Conservation (phyloP, 345 rosid species). For the Hypericum perforatum region DNA sequence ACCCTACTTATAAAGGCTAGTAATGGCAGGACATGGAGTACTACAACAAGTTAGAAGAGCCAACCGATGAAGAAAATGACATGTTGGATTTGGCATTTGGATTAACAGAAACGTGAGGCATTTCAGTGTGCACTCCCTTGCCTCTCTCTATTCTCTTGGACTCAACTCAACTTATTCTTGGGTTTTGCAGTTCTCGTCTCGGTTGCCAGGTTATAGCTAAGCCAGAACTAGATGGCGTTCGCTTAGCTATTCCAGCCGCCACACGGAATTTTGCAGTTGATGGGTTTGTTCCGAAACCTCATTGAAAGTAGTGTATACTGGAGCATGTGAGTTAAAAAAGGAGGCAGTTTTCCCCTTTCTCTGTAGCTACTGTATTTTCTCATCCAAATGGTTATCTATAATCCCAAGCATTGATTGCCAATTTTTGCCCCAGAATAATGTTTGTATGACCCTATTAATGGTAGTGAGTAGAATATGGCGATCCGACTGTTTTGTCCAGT, state of each 20-base stretch:
- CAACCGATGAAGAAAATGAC: slow-evolving; percentile 94
- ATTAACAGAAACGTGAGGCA: slow-evolving; percentile 76
- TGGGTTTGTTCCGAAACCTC: slow-evolving; percentile 81
- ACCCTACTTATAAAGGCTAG: slow-evolving; percentile 6
- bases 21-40: slow-evolving; percentile 51
- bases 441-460: no score
- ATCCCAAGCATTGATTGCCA: no score
- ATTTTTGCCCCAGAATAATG: no score
- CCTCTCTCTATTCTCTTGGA: no score
- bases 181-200: slow-evolving; percentile 54
- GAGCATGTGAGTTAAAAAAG: no score
- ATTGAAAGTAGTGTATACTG: slow-evolving; percentile 15
- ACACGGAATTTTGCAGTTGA: slow-evolving; percentile 87
- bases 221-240: slow-evolving; percentile 79
- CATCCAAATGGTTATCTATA: no score
- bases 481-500: no score
- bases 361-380: no score
- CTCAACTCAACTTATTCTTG: background rate
- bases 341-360: no score
- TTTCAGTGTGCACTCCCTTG: background rate
- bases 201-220: slow-evolving; percentile 77
- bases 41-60: slow-evolving; percentile 88
- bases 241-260: slow-evolving; percentile 72
- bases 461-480: no score
- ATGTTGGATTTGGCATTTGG: slow-evolving; percentile 97